These are phyloP conservation scores for Isabelozyma rhagii DNA, from an alignment of 805 yeast genomes.

Conservation along the genomic window DNA sequence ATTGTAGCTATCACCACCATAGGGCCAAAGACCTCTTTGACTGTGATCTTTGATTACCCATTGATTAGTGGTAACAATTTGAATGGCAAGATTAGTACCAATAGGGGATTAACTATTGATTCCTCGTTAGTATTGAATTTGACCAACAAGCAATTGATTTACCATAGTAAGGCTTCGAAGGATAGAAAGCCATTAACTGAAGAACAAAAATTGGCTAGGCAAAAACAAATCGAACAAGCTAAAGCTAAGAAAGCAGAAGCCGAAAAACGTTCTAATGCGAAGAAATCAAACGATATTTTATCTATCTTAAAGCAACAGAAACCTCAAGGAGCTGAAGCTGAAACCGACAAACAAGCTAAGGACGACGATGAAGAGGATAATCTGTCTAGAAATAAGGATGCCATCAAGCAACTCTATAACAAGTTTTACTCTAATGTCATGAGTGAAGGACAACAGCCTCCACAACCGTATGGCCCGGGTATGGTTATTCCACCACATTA, in stretches of 20 bases:
- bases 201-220: conserved; percentile 15
- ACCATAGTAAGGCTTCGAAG: conserved; percentile 65
- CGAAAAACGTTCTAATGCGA: conserved; percentile 9
- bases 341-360: neutral
- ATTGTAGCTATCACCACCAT: conserved; percentile 63
- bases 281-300: conserved; percentile 29
- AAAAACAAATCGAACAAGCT: conserved; percentile 4
- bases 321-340: conserved; percentile 3
- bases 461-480: conserved; percentile 4
- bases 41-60: conserved; percentile 80
- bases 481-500: conserved; percentile 3
- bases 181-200: conserved; percentile 25
- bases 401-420: conserved; percentile 41
- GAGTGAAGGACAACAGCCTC: conserved; percentile 28
- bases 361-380: conserved; percentile 9
- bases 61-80: conserved; percentile 79
- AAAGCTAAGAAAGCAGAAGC: conserved; percentile 4
- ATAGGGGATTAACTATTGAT: conserved; percentile 82
- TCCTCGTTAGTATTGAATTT: conserved; percentile 79
- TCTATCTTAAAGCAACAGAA: conserved; percentile 21
- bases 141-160: conserved; percentile 69
- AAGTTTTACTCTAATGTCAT: conserved; percentile 42
- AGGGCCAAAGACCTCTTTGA: conserved; percentile 64
- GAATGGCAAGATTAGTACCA: conserved; percentile 72
- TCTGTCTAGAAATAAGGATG: conserved; percentile 18